A percentile compares a stretch with the other conserved stretches of the same genome.
Evolutionary conservation across 495 filamentous ascomycete genomes (phyloP).

Genomic region (Podospora sp.): DNA sequence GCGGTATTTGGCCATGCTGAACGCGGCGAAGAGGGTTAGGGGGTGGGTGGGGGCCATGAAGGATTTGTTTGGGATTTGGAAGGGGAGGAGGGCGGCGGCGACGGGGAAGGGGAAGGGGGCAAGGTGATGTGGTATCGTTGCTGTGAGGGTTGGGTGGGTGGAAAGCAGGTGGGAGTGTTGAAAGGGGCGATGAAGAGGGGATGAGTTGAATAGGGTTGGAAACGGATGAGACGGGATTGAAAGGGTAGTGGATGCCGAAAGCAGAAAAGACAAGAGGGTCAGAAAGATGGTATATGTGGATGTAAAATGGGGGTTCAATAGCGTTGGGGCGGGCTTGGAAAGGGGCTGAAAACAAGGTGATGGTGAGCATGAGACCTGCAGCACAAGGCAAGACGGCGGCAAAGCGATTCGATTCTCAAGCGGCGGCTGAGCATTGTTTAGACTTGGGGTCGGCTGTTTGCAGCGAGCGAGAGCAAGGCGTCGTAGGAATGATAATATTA

Average conservation of each 20-base stretch:
- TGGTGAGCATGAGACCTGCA: not conserved
- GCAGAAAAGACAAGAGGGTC: no score
- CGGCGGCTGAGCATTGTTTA: not conserved
- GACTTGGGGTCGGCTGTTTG: not conserved
- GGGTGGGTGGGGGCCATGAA: conserved; percentile 54
- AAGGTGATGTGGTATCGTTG: not conserved
- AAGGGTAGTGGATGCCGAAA: no score
- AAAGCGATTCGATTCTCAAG: not conserved
- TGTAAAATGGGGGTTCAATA: no score
- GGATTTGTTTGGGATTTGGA: conserved; percentile 46
- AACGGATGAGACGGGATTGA: not conserved
- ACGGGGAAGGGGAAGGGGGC: not conserved
- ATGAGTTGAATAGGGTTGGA: not conserved
- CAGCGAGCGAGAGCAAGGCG: not conserved
- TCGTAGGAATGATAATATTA: not conserved
- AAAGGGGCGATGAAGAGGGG: no score
- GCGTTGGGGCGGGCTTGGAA: not conserved
- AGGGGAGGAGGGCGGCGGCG: conserved; percentile 1
- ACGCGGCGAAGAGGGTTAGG: conserved; percentile 44
- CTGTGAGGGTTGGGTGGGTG: no score
- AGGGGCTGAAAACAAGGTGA: not conserved
- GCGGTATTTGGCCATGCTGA: conserved; percentile 51
- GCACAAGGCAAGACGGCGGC: not conserved
- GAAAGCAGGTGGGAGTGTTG: no score
- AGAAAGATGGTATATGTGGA: no score